These are phyloP conservation scores for Mollisiaceae sp. DNA, from an alignment of 2,329 filamentous ascomycete species.

Conservation along the genomic window DNA sequence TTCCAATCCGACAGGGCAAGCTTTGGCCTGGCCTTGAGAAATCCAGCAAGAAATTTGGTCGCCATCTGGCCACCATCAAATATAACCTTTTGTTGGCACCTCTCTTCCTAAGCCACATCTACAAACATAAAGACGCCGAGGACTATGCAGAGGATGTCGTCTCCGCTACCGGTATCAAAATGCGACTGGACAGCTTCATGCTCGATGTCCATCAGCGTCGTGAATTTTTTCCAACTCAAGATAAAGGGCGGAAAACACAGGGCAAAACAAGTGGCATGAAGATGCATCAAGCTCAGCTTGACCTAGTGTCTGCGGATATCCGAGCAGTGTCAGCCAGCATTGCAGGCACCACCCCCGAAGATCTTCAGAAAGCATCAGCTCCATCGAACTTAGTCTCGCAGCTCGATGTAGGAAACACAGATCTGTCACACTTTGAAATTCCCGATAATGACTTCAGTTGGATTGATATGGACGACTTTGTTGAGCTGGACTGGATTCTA, in stretches of 20 bases:
- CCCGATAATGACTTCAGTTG: constrained; percentile 94
- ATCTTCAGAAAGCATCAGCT: constrained; percentile 65
- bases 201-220: constrained; percentile 92
- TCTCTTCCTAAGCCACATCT: constrained; percentile 93
- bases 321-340: constrained; percentile 92
- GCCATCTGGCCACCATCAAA: constrained; percentile 97
- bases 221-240: constrained; percentile 85
- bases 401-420: constrained; percentile 62
- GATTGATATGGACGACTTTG: constrained; percentile 99
- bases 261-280: constrained; percentile 90
- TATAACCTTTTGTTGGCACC: constrained; percentile 93
- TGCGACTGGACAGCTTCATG: constrained; percentile 95
- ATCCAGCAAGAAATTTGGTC: constrained; percentile 97
- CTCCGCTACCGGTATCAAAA: constrained; percentile 94
- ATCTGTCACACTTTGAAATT: constrained; percentile 90
- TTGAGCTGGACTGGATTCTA: constrained; percentile 95
- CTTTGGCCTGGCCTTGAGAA: constrained; percentile 94
- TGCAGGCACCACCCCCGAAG: constrained; percentile 77
- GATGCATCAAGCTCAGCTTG: constrained; percentile 92
- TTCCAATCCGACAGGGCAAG: constrained; percentile 89
- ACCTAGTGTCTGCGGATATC: constrained; percentile 89
- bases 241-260: constrained; percentile 76
- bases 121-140: constrained; percentile 96
- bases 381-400: constrained; percentile 55
- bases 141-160: constrained; percentile 80